Evolutionary conservation across 805 yeast genomes (phyloP), one percentile per base, ranked within the genome.

Genomic region (Deakozyma indianensis): DNA sequence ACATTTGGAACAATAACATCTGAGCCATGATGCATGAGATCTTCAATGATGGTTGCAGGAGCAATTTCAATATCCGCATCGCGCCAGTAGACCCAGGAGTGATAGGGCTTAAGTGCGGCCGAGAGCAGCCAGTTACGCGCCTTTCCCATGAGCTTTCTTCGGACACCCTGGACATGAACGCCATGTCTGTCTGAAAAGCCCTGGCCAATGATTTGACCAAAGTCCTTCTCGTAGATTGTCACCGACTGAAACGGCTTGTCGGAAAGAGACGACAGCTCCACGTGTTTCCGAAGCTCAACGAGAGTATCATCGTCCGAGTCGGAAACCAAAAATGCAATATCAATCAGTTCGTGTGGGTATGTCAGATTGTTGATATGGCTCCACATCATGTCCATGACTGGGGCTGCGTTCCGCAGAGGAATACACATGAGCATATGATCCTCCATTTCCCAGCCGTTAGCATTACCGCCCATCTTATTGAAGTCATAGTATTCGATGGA

Each of bases 1-100:
- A 90, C 96, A 58, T 90, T 90, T 16, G 97, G 97, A 16, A 90
- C 96, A 44, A 90, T 85, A 23, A 90, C 92, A 60, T 90, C 97
- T 58, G 75, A 77, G 60, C 82, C 78, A 62, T 86, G 95, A 55
- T 77, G 83, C 96, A 90, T 90, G 55, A 88, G 68, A 63, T 88
- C 96, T 63, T 88, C 95, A 50, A 88, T 63, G 49, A 88, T 77
- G 1, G 95, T 80, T 1, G 79, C 71, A 3, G 96, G 94, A 24
- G 82, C 77, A 0, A 88, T 79, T 60, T 88, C 95, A n/a, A 90
- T 95, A 63, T 90, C 97, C 11, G 92, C 95, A 66, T 90, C 97
- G 63, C 97, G 71, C 97, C 97, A 90, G 62, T 88, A 87, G 4
- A 90, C 96, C 83, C 88, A 87, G 4, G 94, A 78, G 60, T 90